Base-by-base conservation (phyloP, 164 flowering plant species). In the Nelumbo lutea region DNA sequence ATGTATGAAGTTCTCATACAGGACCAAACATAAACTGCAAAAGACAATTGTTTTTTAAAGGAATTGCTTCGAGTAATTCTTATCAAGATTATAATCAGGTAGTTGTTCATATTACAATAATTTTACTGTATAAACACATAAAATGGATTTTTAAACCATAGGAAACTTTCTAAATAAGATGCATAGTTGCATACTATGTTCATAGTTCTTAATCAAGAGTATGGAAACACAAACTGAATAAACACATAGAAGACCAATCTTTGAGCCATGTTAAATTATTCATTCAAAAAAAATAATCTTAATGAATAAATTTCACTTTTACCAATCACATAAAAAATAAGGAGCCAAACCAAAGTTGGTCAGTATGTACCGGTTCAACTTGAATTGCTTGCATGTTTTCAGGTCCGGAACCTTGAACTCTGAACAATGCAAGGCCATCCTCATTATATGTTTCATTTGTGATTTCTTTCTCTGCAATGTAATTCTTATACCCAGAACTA, bases 341-440 rank as follows among this genome's bases (percentile, higher is more conserved):
- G n/a, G 60, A 46, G 7, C 6, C 67, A 52, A 68, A 62, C 47
- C n/a, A 41, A 65, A 68, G 52, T 51, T 42, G 50, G 50, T 46
- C 27, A 70, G 51, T 59, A 71, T 78, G 47, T 85, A 95, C 99
- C 44, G 85, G 74, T 75, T 88, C 97, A 74, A 89, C 97, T 88
- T 96, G 99, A 76, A 96, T 93, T 45, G 98, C 88, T 86, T 96
- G 99, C 99, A 96, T 96, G 68, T 96, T 96, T 14, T 96, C 99
- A 48, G 99, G 97, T 62, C 98, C 99, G 71, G 90, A 84, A 66
- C 99, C 99, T 79, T 96, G 99, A 69, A 96, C 84, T 57, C 99
- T 86, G 72, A 96, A 96, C 68, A 93, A 69, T 65, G 98, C 97
- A 75, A 85, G 58, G 44, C 96, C 87, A 77, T 96, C 97, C 71